Base-by-base conservation (phyloP, 2,329 filamentous ascomycete genomes). In the Pleomassaria siparia region DNA sequence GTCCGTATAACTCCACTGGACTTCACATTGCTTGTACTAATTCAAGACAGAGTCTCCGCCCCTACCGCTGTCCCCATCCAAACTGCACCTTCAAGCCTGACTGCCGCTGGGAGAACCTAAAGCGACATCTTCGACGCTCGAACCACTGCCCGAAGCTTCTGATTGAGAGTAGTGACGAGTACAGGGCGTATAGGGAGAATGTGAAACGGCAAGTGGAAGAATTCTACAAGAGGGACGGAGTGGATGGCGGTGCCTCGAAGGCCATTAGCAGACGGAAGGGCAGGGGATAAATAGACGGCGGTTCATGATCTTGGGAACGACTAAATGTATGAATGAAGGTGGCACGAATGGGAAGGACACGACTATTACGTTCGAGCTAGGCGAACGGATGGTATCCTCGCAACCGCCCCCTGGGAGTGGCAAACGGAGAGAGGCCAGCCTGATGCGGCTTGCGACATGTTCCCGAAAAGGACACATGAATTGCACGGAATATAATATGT, bases 71-170 rank as follows among this genome's bases (percentile, higher is more conserved):
- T 30, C 67, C 62, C 1, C 66, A 71, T n/a, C 43, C 50, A 13
- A 64, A 64, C 33, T 72, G 69, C 58, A 66, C 63, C 1, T 70
- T 68, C 54, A 67, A 70, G 42, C 65, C 66, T 20, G 68, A 70
- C 47, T 69, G 67, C 35, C 64, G 69, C 22, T 72, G 69, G 69
- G 68, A 71, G 40, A 69, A 70, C 35, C 60, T 71, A 3, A 70
- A 71, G 47, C 64, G 69, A 7, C 69, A 72, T 47, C 60, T 72
- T 13, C 61, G 67, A 29, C 63, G 66, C 40, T 66, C 62, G 2
- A 60, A 63, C 0, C 70, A 72, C 28, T 72, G 69, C 35, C 57
- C 67, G 0, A 55, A 69, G 44, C 54, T 72, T 5, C 54, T 71
- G 0, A 51, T 64, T 20, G 69, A 70, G 40, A 51, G 59, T 7